Conservation (phyloP, 2,329 filamentous ascomycete species). For the Aspergillus viridinutans region DNA sequence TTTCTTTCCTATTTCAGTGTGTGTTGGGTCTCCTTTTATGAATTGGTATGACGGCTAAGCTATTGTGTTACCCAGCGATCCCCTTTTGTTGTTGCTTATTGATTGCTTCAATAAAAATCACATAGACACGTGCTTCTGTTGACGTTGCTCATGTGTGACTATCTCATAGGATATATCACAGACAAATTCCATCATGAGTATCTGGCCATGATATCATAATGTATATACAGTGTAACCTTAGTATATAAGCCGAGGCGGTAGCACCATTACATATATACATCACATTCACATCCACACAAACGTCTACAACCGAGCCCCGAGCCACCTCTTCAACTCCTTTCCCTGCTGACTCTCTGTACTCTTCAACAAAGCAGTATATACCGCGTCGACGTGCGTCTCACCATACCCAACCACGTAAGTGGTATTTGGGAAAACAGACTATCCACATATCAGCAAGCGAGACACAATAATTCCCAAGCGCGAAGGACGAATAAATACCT, state of each 20-base stretch:
- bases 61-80: slow-evolving; percentile 12
- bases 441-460: not conserved
- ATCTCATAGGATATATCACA: not conserved
- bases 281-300: not conserved
- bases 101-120: not conserved
- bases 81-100: not conserved
- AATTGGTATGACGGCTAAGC: slow-evolving; percentile 17
- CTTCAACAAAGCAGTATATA: slow-evolving; percentile 18
- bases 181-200: not conserved
- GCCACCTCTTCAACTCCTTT: slow-evolving; percentile 25
- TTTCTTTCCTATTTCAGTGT: slow-evolving; percentile 8
- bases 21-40: slow-evolving; percentile 15
- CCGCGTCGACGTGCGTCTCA: slow-evolving; percentile 28
- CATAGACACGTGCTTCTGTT: not conserved
- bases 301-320: slow-evolving; percentile 23
- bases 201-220: not conserved
- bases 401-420: slow-evolving; percentile 24
- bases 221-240: not conserved
- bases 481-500: slow-evolving; percentile 17
- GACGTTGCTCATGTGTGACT: not conserved
- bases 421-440: slow-evolving; percentile 28
- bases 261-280: not conserved
- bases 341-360: slow-evolving; percentile 24
- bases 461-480: not conserved
- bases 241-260: not conserved